These are phyloP conservation scores for Chamaecrista fasciculata DNA, from an alignment of 306 rosid species.

Conservation along the genomic window DNA sequence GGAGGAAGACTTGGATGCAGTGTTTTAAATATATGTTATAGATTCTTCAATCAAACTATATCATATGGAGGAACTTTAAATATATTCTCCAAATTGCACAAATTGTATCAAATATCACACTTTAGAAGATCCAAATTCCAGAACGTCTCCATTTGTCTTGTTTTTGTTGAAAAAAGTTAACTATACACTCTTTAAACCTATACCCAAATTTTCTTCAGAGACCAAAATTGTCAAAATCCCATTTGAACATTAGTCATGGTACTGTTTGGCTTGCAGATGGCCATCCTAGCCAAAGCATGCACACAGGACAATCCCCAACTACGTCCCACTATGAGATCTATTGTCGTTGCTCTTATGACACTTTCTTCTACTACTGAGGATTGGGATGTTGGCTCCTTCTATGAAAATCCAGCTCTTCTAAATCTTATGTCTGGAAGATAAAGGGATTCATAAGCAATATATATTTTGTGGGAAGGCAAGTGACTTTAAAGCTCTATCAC, in stretches of 20 bases:
- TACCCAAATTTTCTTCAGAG: not conserved
- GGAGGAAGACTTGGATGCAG: too few species aligned
- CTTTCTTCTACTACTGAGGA: slow-evolving; percentile 67
- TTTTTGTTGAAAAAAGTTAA: too few species aligned
- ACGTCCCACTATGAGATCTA: slow-evolving; percentile 86
- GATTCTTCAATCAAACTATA: too few species aligned
- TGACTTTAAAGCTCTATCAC: not conserved
- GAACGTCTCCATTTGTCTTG: too few species aligned
- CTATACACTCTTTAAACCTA: too few species aligned
- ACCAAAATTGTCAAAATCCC: not conserved
- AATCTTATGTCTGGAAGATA: slow-evolving; percentile 76
- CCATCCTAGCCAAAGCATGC: slow-evolving; percentile 75
- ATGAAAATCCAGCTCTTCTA: slow-evolving; percentile 59
- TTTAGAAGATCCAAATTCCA: too few species aligned
- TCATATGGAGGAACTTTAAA: too few species aligned
- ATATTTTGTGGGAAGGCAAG: not conserved
- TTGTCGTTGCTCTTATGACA: slow-evolving; percentile 82
- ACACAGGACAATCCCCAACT: slow-evolving; percentile 58
- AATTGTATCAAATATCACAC: too few species aligned
- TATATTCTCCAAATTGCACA: too few species aligned
- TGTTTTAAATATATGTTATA: too few species aligned
- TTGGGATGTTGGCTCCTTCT: slow-evolving; percentile 77
- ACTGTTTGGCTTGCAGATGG: slow-evolving; percentile 55
- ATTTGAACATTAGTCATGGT: slow-evolving; percentile 7
- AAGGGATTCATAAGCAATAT: slow-evolving; percentile 4